phyloP scores from a whole-genome alignment of 371 early-diverging fungal species.

The Coemansia sp. region DNA sequence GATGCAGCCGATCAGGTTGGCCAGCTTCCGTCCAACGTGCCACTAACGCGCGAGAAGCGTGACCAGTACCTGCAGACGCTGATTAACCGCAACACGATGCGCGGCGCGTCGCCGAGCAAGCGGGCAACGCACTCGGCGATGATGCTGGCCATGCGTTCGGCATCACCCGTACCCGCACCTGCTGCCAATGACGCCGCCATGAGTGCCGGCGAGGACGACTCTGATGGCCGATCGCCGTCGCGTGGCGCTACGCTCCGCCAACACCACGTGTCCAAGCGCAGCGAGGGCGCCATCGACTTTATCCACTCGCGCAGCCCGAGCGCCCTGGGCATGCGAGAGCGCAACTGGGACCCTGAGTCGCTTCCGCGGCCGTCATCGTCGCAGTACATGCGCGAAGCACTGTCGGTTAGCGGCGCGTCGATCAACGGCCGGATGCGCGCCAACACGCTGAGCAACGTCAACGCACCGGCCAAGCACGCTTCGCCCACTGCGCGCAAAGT shows the following conservation, averaged over 20 bases:
- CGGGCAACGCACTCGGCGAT: slow-evolving; percentile 25
- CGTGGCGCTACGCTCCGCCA: neutral
- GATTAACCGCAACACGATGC: slow-evolving; percentile 45
- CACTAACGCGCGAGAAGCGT: slow-evolving; percentile 46
- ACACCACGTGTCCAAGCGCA: slow-evolving; percentile 41
- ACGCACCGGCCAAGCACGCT: neutral
- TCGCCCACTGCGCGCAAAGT: slow-evolving; percentile 31
- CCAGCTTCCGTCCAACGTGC: slow-evolving; percentile 27
- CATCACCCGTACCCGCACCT: slow-evolving; percentile 20
- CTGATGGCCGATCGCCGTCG: neutral
- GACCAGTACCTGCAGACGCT: slow-evolving; percentile 48
- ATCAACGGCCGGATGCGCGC: slow-evolving; percentile 43
- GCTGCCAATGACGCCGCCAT: slow-evolving; percentile 1
- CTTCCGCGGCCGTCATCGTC: slow-evolving; percentile 24
- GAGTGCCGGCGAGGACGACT: slow-evolving; percentile 25
- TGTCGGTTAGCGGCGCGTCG: slow-evolving; percentile 26
- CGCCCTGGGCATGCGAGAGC: slow-evolving; percentile 20
- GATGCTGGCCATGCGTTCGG: slow-evolving; percentile 27
- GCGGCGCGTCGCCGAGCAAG: slow-evolving; percentile 33
- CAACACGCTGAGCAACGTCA: slow-evolving; percentile 13
- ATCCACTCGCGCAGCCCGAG: slow-evolving; percentile 17
- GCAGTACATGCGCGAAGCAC: slow-evolving; percentile 23
- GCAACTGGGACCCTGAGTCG: slow-evolving; percentile 4
- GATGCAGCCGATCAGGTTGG: neutral
- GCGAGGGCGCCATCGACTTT: slow-evolving; percentile 38